Conservation (phyloP, 2,329 filamentous ascomycete species). For the Sporothrix sp. region DNA sequence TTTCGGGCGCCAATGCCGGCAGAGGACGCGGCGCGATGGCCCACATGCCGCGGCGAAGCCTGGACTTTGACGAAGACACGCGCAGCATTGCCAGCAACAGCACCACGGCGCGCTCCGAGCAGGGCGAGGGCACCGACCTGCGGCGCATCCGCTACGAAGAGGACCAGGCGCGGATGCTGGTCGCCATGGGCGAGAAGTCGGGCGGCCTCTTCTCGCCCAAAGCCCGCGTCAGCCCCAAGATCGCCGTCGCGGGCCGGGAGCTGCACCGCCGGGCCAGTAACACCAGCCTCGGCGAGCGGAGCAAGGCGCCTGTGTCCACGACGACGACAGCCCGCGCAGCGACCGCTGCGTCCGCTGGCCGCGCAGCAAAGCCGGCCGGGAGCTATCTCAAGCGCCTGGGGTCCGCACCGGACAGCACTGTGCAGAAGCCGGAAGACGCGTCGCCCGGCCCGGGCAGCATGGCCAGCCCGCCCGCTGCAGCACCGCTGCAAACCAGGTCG, state of each 20-base stretch:
- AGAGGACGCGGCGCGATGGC: not conserved
- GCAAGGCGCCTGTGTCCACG: constrained; percentile 7
- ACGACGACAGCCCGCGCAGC: constrained; percentile 9
- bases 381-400: constrained; percentile 14
- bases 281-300: constrained; percentile 23
- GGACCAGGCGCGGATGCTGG: constrained; percentile 21
- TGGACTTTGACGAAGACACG: constrained; percentile 10
- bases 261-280: constrained; percentile 29
- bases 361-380: constrained; percentile 2
- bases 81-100: constrained; percentile 15
- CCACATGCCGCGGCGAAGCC: not conserved
- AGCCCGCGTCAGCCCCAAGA: constrained; percentile 25
- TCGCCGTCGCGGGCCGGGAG: constrained; percentile 28
- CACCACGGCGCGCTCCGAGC: constrained; percentile 1
- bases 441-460: not conserved
- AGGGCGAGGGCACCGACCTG: constrained; percentile 18
- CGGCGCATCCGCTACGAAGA: constrained; percentile 21
- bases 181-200: constrained; percentile 19
- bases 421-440: not conserved
- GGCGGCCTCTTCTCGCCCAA: constrained; percentile 28
- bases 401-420: constrained; percentile 1
- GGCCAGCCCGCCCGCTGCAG: not conserved
- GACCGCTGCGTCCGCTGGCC: not conserved
- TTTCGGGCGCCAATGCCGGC: not conserved
- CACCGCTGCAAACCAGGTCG: not conserved